Percentiles rank a stretch among this genome's conserved stretches.
Conservation (phyloP, 371 early-diverging fungal genomes). For the Lichtheimia corymbifera region DNA sequence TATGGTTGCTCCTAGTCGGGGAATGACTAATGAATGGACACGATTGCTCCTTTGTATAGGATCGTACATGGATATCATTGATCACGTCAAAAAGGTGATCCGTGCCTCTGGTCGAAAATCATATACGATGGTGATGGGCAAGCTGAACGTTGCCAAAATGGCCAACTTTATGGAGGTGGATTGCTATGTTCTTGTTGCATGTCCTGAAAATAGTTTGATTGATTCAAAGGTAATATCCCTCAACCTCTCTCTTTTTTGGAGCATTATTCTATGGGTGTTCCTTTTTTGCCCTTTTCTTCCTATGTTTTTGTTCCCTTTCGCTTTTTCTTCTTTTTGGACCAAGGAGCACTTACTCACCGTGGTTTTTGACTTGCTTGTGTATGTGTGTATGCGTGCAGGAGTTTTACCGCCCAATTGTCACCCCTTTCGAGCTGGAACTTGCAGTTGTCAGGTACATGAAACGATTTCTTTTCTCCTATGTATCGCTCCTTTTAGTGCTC, state of each 20-base stretch:
- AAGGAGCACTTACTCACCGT: constrained; percentile 10
- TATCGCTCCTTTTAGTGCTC: constrained; percentile 2
- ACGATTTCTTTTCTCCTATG: constrained; percentile 2
- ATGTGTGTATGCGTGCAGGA: constrained; percentile 44
- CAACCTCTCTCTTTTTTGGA: background rate
- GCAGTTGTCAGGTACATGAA: constrained; percentile 61
- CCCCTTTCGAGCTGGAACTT: constrained; percentile 88
- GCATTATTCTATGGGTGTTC: too few species aligned
- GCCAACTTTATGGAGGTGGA: constrained; percentile 96
- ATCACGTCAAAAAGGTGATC: constrained; percentile 76
- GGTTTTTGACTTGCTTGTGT: constrained; percentile 11
- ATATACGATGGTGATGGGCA: constrained; percentile 93
- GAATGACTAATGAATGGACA: background rate
- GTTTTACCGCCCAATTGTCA: constrained; percentile 89
- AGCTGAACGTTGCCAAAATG: constrained; percentile 93
- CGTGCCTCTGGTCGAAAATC: constrained; percentile 77
- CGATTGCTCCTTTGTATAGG: constrained; percentile 43
- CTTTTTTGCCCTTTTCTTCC: too few species aligned
- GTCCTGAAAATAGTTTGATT: constrained; percentile 91
- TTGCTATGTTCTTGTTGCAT: constrained; percentile 89
- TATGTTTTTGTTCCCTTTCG: background rate
- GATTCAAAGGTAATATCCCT: constrained; percentile 69
- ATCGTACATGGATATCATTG: constrained; percentile 80
- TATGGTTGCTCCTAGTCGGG: too few species aligned
- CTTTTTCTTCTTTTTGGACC: constrained; percentile 2